Evolutionary conservation across 1,284 basidiomycete species (phyloP), one percentile per base, ranked within the genome.

Genomic region (Ceraceosorus bombacis): DNA sequence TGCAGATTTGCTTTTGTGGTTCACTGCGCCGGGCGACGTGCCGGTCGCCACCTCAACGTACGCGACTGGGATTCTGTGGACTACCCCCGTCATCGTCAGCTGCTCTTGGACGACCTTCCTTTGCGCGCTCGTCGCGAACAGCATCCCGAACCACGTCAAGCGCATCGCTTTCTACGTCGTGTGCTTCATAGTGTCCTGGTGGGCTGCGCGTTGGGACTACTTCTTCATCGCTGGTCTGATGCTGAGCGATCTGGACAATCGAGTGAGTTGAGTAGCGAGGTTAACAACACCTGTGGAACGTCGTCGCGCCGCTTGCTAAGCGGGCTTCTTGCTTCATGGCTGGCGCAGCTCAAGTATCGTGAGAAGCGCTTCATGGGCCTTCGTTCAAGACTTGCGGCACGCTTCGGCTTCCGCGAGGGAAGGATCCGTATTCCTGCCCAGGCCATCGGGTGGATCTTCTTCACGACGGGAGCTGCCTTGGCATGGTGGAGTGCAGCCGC

Each of bases 41-140:
- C 72, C 72, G 5, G 64, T 64, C 2, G 56, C 71, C 5, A 69
- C 69, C 41, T 66, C 69, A 6, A 64, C 65, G 0, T 73, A 73
- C 40, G 72, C 72, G 27, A 73, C 72, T 1, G 71, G 72, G 64
- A 68, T 73, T 53, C 69, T 73, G 7, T 73, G 72, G 72, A 72
- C 72, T 36, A 70, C 72, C 39, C 72, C 72, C 10, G 62, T 73
- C 15, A 72, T 73, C 17, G 69, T 73, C 27, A 67, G 70, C 55
- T 63, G 65, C 46, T 67, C 64, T 6, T 73, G 72, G 72, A 59
- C 57, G 10, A 41, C 40, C 48, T 57, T 59, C 52, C 15, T 59
- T 12, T 36, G 66, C 53, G 72, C 68, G 6, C 63, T 73, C 2
- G 55, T 73, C n/a, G 70, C 55, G n/a, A 53, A 51, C 51, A 54